Base-by-base conservation (phyloP, 345 rosid genomes). In the Anacardium occidentale region DNA sequence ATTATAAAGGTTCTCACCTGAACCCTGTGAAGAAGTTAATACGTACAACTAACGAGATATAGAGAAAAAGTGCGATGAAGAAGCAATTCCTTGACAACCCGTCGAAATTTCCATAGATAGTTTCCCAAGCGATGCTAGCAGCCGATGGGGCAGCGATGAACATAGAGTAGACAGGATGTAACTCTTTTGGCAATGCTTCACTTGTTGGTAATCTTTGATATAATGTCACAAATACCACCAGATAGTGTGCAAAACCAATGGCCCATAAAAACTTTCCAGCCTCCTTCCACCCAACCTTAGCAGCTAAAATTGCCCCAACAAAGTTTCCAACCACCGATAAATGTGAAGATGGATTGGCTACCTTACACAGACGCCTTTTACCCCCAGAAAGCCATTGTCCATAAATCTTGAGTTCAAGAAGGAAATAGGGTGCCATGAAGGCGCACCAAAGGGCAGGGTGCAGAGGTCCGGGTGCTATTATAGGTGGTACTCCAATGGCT, bases 371-470 rank as follows among this genome's bases (percentile, higher is more conserved):
- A 17, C 97, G 87, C 74, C 98, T 79, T 77, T 78, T 92, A 51
- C 99, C 98, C 11, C 99, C 97, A 0, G 97, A 95, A 22, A 95
- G 88, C 98, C 99, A 95, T 60, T 95, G 97, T 15, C 99, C 94
- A 50, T 95, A 92, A 32, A 95, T 90, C 83, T 95, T 95, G 52
- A 92, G 91, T 89, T 92, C 99, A 0, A 95, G 94, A 45, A 85
- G 21, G 80, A 95, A 88, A 71, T 90, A 92, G 1, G 98, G 96
- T 54, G 74, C 89, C 97, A 92, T 90, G 84, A 95, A 86, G 37
- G 66, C 74, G 63, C 95, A 92, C 98, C 89, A 95, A 44, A 88
- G 58, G 8, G 89, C 87, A 1, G 98, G 97, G 76, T 90, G 97
- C 11, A 84, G 84, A 1, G 77, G 73, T 37, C 56, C 57, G 3